Base-by-base conservation (phyloP, 306 rosid species). In the Quercus engelmannii region DNA sequence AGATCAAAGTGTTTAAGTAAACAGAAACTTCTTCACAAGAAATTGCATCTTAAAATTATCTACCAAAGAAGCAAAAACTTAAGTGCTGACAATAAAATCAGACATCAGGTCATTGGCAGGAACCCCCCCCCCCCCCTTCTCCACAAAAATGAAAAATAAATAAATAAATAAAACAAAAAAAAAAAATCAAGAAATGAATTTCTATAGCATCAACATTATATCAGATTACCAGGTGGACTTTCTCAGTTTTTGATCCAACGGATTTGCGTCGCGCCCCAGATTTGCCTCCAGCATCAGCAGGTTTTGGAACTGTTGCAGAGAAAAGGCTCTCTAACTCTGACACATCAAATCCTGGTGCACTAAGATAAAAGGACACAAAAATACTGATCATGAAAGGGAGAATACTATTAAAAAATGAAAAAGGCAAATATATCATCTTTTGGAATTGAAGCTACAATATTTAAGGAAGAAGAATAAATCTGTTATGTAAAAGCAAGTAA, bases 321-420 rank as follows among this genome's bases (percentile, higher is more conserved):
- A 96, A 96, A 85, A 96, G 93, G 77, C 74, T 88, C 86, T 96
- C 97, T 72, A 96, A 70, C 93, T 96, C 99, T 28, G 98, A 89
- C 75, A 93, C 91, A 78, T 96, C 99, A 90, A 96, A 93, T 82
- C 93, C 99, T 57, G 92, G 89, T 21, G 90, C 96, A 88, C 99
- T 96, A 83, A 63, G 80, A 86, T 23, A 80, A 55, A 83, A 88
- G 28, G 28, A 65, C 55, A 64, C 72, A 41, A 30, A 84, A 46
- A 77, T 77, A 83, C 80, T 71, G 54, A 82, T 75, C 72, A 76
- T 71, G 61, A 74, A 77, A 18, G 75, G 68, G 74, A 75, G 68
- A 65, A 80, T 80, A 59, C 33, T 38, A 38, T 38, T 74, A 73
- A 77, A 69, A 85, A 13, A 26, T 69, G 46, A 80, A 31, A 59